phyloP scores from a whole-genome alignment of 2,329 filamentous ascomycete species.

The Colletotrichum orchidophilum region DNA sequence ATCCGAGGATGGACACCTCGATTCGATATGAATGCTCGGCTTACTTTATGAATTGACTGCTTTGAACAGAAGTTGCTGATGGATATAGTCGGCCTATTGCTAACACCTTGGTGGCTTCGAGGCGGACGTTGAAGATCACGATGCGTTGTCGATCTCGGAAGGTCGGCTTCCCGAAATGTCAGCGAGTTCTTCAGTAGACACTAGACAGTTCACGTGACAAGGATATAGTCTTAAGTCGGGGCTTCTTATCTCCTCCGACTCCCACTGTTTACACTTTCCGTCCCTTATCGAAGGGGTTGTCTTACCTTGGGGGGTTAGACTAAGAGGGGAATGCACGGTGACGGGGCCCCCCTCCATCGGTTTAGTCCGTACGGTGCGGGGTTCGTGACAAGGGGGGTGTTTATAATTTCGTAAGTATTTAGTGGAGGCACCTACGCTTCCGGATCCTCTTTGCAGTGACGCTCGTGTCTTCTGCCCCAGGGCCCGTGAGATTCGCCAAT shows the following conservation, averaged over 20 bases:
- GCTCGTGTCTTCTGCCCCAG: conserved; percentile 12
- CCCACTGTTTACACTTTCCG: neutral
- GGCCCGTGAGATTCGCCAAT: conserved; percentile 23
- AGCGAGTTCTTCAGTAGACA: neutral
- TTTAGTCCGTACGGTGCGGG: conserved; percentile 7
- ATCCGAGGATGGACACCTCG: neutral
- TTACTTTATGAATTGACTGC: neutral
- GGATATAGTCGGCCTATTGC: neutral
- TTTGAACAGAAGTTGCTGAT: neutral
- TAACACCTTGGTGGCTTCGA: neutral
- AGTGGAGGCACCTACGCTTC: conserved; percentile 21
- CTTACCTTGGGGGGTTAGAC: neutral
- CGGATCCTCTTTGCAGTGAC: neutral
- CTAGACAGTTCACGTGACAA: neutral
- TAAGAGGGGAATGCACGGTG: conserved; percentile 2
- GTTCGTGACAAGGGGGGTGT: conserved; percentile 1
- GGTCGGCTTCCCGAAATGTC: neutral
- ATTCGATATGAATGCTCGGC: neutral
- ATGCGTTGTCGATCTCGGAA: conserved; percentile 1
- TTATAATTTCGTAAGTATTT: conserved; percentile 13
- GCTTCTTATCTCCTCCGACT: neutral
- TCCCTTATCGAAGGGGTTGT: neutral
- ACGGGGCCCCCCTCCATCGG: conserved; percentile 3
- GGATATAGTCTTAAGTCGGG: neutral
- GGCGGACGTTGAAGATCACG: neutral